Evolutionary conservation across 768 basidiomycete genomes (phyloP), one percentile per base, ranked within the genome.

Genomic region (Strobilomyces confusus): DNA sequence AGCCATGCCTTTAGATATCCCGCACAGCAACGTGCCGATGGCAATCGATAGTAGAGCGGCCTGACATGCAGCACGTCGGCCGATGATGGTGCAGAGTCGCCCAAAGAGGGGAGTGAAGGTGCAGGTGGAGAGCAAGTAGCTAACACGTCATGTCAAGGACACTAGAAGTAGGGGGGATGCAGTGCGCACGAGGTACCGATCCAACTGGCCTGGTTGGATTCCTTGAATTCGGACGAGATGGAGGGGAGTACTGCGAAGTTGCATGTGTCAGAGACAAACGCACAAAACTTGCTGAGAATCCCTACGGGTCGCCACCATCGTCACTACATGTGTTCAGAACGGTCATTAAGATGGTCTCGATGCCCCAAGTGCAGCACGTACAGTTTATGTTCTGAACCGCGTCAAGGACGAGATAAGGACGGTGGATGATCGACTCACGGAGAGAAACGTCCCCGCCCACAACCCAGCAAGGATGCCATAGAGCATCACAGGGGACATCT

Each of bases 391-490:
- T 54, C 52, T 54, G 25, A 20, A 20, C 2, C 2, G 6, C 13
- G 40, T 34, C 17, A 15, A 13, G 4, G 9, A 26, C 33, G 9
- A 25, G 1, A 4, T 4, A 14, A 4, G 17, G 3, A 38, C 2
- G 3, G 26, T 22, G 15, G 36, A 6, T 9, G 1, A 44, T 29
- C 29, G 29, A 29, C 51, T 52, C 62, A 89, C 87, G 38, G 81
- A 83, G 38, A 91, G 77, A 69, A 89, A 88, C 2, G 80, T 82
- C 0, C 81, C 86, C 7, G 75, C 69, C 85, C 85, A 89, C 48
- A 89, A 73, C 14, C 84, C 86, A 14, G 77, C 80, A 48, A 88
- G 65, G 52, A 89, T 89, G 0, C 81, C 79, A 65, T 80, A 76
- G 7, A 84, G 75, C 7, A 78, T 83, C 1, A 75, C 69, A 20